Base-by-base conservation (phyloP, 1,139 yeast genomes). In the Yamadazyma sp. region DNA sequence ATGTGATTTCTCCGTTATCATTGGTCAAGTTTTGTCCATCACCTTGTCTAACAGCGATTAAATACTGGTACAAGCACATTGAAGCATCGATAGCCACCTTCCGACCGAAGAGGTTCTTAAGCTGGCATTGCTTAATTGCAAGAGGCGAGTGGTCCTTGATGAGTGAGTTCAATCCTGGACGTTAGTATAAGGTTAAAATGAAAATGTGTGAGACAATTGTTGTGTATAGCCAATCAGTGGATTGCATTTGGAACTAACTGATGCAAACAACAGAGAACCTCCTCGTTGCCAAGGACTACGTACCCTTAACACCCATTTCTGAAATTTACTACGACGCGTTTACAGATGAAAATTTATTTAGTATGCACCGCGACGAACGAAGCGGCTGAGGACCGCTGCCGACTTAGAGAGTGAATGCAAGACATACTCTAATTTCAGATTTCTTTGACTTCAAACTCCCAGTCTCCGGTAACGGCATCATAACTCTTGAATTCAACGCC, bases 1-100 rank as follows among this genome's bases (percentile, higher is more conserved):
- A 87, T 0, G 99, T 92, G 5, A 97, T 90, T 50, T 89, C 96
- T 22, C 98, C 98, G 13, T 78, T 78, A 31, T 86, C 96, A 46
- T 79, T 83, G 29, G 95, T 83, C 54, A 92, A 70, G 58, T 89
- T 96, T 48, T 82, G 90, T n/a, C 99, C 99, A 58, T 92, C 97
- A 39, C 85, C 87, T 53, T 90, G 97, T 56, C 99, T 78, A 11
- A 92, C 98, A 0, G 98, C 97, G 54, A 92, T 90, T 39, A 92
- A 69, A 56, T 89, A 92, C 62, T 92, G 97, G 58, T 92, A 92
- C 35, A 92, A 72, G 51, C 95, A 88, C 97, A 92, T 92, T 10
- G 97, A 83, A 4, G 77, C 64, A 76, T 82, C 86, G 43, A 92
- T 90, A 44, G 98, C 98, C 15, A 92, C 96, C 65, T 92, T 94